These are phyloP conservation scores for Colletotrichum spaethianum DNA, from an alignment of 2,329 filamentous ascomycete genomes.

Conservation along the genomic window DNA sequence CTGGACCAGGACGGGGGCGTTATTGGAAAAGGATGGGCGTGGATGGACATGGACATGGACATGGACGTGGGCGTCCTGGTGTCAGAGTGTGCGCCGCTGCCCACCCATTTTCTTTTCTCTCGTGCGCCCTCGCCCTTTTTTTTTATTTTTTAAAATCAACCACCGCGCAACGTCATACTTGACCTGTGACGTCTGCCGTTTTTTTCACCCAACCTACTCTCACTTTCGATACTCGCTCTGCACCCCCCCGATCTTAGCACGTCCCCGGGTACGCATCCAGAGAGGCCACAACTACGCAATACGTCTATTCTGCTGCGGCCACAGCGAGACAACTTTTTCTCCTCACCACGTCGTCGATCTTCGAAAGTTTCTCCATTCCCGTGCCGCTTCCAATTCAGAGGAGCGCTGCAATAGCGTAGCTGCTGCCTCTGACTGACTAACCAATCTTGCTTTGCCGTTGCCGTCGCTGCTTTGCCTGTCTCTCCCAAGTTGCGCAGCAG, in stretches of 20 bases:
- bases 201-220: slow-evolving; percentile 40
- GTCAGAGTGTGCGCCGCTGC: slow-evolving; percentile 40
- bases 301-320: slow-evolving; percentile 7
- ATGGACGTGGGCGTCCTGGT: slow-evolving; percentile 35
- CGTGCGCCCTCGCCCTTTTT: slow-evolving; percentile 42
- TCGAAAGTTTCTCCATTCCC: slow-evolving; percentile 35
- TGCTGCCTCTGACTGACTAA: slow-evolving; percentile 37
- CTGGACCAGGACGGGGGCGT: slow-evolving; percentile 12
- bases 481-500: background rate
- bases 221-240: slow-evolving; percentile 39
- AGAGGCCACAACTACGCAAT: slow-evolving; percentile 33
- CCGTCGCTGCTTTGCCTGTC: slow-evolving; percentile 5
- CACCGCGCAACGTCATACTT: slow-evolving; percentile 58
- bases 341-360: slow-evolving; percentile 32
- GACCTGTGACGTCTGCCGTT: slow-evolving; percentile 60
- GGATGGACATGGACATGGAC: slow-evolving; percentile 20
- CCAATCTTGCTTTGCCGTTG: slow-evolving; percentile 10
- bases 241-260: slow-evolving; percentile 33
- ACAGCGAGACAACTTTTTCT: slow-evolving; percentile 9
- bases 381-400: slow-evolving; percentile 38
- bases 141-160: slow-evolving; percentile 45
- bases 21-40: slow-evolving; percentile 26
- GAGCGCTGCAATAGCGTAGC: slow-evolving; percentile 42
- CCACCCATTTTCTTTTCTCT: slow-evolving; percentile 50
- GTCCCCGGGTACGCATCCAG: slow-evolving; percentile 31